Evolutionary conservation across 345 rosid species (phyloP).

Genomic region (Trapa incisa): DNA sequence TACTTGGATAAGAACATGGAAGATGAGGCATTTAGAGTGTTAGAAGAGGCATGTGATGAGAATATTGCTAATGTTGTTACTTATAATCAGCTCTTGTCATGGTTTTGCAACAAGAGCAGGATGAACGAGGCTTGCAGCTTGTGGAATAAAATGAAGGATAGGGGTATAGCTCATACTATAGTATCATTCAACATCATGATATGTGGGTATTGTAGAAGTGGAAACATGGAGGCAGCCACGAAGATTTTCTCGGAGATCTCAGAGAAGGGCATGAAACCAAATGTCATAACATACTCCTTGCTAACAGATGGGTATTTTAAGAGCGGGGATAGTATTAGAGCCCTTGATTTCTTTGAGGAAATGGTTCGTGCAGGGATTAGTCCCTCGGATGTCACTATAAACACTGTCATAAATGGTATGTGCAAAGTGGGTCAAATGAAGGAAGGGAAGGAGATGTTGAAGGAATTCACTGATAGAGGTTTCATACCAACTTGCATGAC

Average conservation of each 20-base stretch:
- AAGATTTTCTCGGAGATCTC: conserved; percentile 33
- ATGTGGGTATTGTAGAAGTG: conserved; percentile 34
- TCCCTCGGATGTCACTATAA: conserved; percentile 43
- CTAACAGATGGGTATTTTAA: conserved; percentile 59
- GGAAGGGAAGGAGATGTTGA: conserved; percentile 40
- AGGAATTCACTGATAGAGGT: conserved; percentile 30
- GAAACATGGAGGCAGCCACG: conserved; percentile 37
- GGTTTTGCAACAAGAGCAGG: conserved; percentile 42
- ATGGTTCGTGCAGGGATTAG: conserved; percentile 34
- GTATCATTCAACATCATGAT: conserved; percentile 61
- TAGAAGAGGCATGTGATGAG: conserved; percentile 44
- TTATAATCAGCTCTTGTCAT: conserved; percentile 39
- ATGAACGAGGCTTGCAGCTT: conserved; percentile 39
- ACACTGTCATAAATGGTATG: conserved; percentile 46
- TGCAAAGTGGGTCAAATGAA: conserved; percentile 48
- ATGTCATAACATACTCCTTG: conserved; percentile 39
- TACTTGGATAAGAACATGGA: conserved; percentile 26
- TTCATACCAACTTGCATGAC: conserved; percentile 37
- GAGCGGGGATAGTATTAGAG: conserved; percentile 27
- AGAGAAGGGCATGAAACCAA: conserved; percentile 44
- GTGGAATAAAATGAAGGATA: conserved; percentile 47
- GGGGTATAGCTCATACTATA: conserved; percentile 26
- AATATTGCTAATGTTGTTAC: conserved; percentile 42
- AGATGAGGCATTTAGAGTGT: conserved; percentile 36
- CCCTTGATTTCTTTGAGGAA: conserved; percentile 36